phyloP scores from a whole-genome alignment of 2,329 filamentous ascomycete species.

The Fusarium buxicola region DNA sequence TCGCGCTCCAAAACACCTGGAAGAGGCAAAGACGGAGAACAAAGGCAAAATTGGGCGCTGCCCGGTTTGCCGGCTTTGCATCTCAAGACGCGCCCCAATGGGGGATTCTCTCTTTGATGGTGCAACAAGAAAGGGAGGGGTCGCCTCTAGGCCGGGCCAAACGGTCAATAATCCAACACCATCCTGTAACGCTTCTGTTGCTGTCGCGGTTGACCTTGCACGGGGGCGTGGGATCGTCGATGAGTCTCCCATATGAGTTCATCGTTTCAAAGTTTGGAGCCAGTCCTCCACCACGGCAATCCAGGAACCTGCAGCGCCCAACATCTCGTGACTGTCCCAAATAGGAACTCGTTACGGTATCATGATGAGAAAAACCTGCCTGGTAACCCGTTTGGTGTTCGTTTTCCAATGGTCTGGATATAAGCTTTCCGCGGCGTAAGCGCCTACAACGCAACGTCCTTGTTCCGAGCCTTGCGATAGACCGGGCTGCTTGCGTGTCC shows the following conservation, averaged over 20 bases:
- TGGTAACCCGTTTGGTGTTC: neutral
- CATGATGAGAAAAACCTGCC: slow-evolving; percentile 5
- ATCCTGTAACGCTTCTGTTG: neutral
- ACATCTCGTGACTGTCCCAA: neutral
- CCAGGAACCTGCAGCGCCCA: slow-evolving; percentile 19
- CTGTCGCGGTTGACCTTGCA: neutral
- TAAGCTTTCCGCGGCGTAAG: slow-evolving; percentile 24
- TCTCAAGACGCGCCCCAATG: neutral
- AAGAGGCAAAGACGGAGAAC: slow-evolving; percentile 7
- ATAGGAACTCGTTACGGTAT: neutral
- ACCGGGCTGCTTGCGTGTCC: slow-evolving; percentile 6
- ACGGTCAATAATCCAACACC: slow-evolving; percentile 8
- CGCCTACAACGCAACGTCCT: slow-evolving; percentile 31
- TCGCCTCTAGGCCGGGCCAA: slow-evolving; percentile 1
- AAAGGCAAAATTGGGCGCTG: neutral
- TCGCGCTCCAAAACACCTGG: slow-evolving; percentile 6
- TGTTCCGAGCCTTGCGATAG: slow-evolving; percentile 10
- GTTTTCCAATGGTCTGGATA: slow-evolving; percentile 8
- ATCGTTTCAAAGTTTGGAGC: slow-evolving; percentile 3
- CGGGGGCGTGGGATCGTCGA: neutral
- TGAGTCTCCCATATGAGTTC: neutral
- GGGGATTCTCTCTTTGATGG: neutral
- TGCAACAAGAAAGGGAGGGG: neutral
- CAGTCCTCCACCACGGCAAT: slow-evolving; percentile 8
- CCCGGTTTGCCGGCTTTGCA: neutral